Base-by-base conservation (phyloP, 495 filamentous ascomycete species). In the Lepidopterella palustris region DNA sequence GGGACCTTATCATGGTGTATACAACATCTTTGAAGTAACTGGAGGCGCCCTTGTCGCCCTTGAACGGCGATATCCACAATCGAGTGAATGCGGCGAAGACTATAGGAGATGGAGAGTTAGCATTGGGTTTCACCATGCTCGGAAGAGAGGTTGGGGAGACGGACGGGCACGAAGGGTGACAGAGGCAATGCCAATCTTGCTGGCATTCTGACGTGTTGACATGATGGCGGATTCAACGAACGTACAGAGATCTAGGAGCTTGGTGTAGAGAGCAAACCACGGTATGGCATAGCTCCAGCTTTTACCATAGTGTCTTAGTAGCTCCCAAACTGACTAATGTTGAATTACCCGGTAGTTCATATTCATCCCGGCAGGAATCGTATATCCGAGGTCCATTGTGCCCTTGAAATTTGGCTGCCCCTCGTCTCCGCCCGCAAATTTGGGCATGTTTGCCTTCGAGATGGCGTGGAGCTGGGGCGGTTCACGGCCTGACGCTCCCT, bases 21-120 rank as follows among this genome's bases (percentile, higher is more conserved):
- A 69, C 56, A 55, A 72, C 64, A 55, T 75, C 72, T 57, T 69
- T 70, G 70, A 71, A 70, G 61, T 67, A 60, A 26, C 45, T 66
- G 4, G 55, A 59, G 8, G 68, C 63, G 20, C 63, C 66, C 10
- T 61, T 68, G 21, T 64, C 29, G 42, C 64, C 64, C 24, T 63
- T 59, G 59, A 70, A 63, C 15, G 65, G 65, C 1, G 65, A 68
- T 25, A 47, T 57, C 31, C 65, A 57, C 42, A 62, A 27, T 23
- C 67, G 64, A 10, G 48, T 49, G 2, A 63, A 57, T 2, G 61
- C 61, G 1, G 64, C 58, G 31, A 60, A 51, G 27, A 60, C 64
- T 66, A 45, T 45, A 27, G 9, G 39, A 21, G 11, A 18, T 42
- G 9, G 40, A 66, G 63, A n/a, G 40, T 24, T 31, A 54, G 51